Evolutionary conservation across 2,329 filamentous ascomycete species (phyloP), one percentile per base, ranked within the genome.

Genomic region (Grosmannia clavigera): DNA sequence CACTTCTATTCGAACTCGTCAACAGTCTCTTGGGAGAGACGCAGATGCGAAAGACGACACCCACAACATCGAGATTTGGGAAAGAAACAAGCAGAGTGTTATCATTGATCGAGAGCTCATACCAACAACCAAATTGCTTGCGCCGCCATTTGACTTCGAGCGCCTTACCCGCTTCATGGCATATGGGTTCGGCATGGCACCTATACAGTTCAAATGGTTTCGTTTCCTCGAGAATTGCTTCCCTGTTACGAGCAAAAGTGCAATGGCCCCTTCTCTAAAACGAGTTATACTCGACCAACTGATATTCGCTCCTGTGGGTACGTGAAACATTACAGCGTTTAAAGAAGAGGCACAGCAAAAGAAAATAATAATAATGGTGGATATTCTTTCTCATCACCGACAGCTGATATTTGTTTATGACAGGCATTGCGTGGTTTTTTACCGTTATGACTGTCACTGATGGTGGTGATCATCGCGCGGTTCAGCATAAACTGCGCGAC

Each of bases 131-230:
- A 82, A 80, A 66, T 69, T 72, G 12, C 79, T 87, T 0, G 88
- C 91, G 33, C 88, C 90, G 3, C 85, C 90, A 0, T 97, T 99
- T 69, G 92, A 99, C 74, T 97, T 97, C 68, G 94, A 97, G 75
- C 85, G 94, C 56, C 78, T 96, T 64, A 92, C 90, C 1, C 82
- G 94, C 55, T 99, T 97, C 77, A 96, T 97, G 90, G 87, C 89
- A 5, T 99, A 97, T 72, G 91, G 91, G 70, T 96, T 97, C 76
- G 82, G 88, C 70, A 96, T 97, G 90, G 91, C 94, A 5, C 94
- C 94, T 0, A 68, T 96, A 38, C 92, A 97, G 72, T 96, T 95
- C 76, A 87, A 90, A 71, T 99, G 94, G 94, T 97, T 97, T 74
- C 82, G 84, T 58, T 92, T 96, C 72, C 77, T 99, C 64, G 87